A percentile compares a stretch with the other conserved stretches of the same genome.
phyloP scores from a whole-genome alignment of 1,284 basidiomycete genomes.

The Phellopilus nigrolimitatus region DNA sequence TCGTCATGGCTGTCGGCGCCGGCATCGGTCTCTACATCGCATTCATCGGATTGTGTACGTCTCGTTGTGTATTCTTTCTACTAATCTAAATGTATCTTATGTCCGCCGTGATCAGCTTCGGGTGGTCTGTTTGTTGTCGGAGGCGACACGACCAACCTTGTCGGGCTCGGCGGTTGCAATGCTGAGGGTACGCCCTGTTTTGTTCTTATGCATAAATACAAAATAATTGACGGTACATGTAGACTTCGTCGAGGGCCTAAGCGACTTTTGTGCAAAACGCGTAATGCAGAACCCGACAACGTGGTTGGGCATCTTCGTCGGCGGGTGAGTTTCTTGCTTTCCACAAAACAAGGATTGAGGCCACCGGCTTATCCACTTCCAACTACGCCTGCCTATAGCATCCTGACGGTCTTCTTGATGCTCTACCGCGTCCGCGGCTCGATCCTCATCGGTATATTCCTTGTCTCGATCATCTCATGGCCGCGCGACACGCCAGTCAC shows the following conservation, averaged over 20 bases:
- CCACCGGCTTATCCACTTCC: background rate
- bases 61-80: background rate
- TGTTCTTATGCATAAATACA: background rate
- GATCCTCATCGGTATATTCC: slow-evolving; percentile 78
- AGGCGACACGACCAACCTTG: slow-evolving; percentile 65
- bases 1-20: slow-evolving; percentile 79
- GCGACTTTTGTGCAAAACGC: slow-evolving; percentile 60
- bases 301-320: slow-evolving; percentile 88
- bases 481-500: slow-evolving; percentile 78
- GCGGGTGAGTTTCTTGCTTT: slow-evolving; percentile 50
- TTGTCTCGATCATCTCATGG: slow-evolving; percentile 88
- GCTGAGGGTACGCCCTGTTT: slow-evolving; percentile 38
- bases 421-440: slow-evolving; percentile 85
- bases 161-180: slow-evolving; percentile 79
- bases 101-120: slow-evolving; percentile 36
- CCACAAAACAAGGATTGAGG: background rate
- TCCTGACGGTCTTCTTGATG: slow-evolving; percentile 76
- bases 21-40: slow-evolving; percentile 87
- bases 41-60: slow-evolving; percentile 63
- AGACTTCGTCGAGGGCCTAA: slow-evolving; percentile 39
- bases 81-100: background rate
- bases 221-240: background rate
- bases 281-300: slow-evolving; percentile 73
- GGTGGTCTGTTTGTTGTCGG: slow-evolving; percentile 76
- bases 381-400: slow-evolving; percentile 32